Base-by-base conservation (phyloP, 2,329 filamentous ascomycete species). In the Trichoderma endophyticum region DNA sequence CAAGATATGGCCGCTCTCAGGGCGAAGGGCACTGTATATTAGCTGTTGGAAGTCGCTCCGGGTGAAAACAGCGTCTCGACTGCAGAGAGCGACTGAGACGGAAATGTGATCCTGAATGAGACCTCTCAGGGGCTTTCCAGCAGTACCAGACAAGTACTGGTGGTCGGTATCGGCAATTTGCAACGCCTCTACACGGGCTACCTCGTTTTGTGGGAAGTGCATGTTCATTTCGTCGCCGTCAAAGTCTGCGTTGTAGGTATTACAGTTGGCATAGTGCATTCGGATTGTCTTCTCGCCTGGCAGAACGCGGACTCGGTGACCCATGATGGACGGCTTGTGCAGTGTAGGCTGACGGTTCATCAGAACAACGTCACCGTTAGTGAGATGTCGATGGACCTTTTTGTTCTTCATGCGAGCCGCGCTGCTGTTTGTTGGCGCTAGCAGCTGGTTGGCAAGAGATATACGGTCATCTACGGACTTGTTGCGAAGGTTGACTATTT, bases 171-270 rank as follows among this genome's bases (percentile, higher is more conserved):
- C 95, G 48, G 96, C 96, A 77, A 99, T 91, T 76, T 94, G 93
- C 76, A 97, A 88, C 2, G 96, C 96, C 83, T 99, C 96, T 2
- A 95, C 93, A 76, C 96, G 89, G 18, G 96, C 96, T 75, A 98
- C 87, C 80, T 98, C 97, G 76, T 97, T 98, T 77, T 99, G 96
- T 1, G 96, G 96, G 79, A 99, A 98, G 83, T 99, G 96, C 95
- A 99, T 97, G 81, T 99, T 99, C 96, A 99, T 99, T 82, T 99
- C 96, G 80, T 99, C 96, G 81, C 96, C 96, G 79, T 99, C 97
- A 79, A 99, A 99, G 86, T 99, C 96, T 36, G 96, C 96, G 77
- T 99, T 99, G 86, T 99, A 99, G 0, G 96, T 98, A 79, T 99
- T 99, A 82, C 96, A 98, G 81, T 99, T 99, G 77, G 96, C 95